Base-by-base conservation (phyloP, 163 green algal genomes). In the Scenedesmus sp. region DNA sequence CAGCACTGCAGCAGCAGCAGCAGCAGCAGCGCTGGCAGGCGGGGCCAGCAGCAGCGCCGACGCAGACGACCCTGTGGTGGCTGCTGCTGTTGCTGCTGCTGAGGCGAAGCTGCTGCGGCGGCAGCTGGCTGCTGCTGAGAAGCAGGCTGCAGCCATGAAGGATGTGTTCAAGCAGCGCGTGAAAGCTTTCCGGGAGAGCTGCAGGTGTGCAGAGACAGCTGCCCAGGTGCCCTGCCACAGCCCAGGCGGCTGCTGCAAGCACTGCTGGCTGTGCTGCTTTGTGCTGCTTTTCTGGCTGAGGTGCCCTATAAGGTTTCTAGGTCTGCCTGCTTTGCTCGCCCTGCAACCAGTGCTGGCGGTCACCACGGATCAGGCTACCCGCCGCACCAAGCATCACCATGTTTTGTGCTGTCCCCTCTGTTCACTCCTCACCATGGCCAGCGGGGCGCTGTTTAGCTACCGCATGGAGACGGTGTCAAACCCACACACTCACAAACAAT, bases 81-180 rank as follows among this genome's bases (percentile, higher is more conserved):
- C 88, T 79, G 88, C 88, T 46, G 79, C 77, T 26, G 79, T 87
- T 26, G 60, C 88, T 56, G 88, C 88, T 59, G 88, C 88, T 20
- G 88, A 92, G 62, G 79, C 82, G 13, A 86, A 82, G 9, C 59
- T 96, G 93, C 91, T 96, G 86, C 46, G 77, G 54, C 91, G 90
- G 2, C 83, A 82, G 64, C 70, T 92, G 57, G 77, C 67, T 15
- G 56, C 73, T 52, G 73, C 90, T 52, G 74, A 90, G 70, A 82
- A 91, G 82, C 64, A 88, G 57, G 55, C 18, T 1, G 54, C 66
- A 12, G 88, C 95, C 12, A 91, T 98, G 59, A 96, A 96, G 85
- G 94, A 96, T 66, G 95, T 97, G 56, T 98, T 98, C 90, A 94
- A 92, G n/a, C 88, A 94, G 52, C 94, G 96, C 77, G 94, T 96